A percentile compares a stretch with the other conserved stretches of the same genome.
These are phyloP conservation scores for Irpex sp. DNA, from an alignment of 1,284 basidiomycete species.

Conservation along the genomic window DNA sequence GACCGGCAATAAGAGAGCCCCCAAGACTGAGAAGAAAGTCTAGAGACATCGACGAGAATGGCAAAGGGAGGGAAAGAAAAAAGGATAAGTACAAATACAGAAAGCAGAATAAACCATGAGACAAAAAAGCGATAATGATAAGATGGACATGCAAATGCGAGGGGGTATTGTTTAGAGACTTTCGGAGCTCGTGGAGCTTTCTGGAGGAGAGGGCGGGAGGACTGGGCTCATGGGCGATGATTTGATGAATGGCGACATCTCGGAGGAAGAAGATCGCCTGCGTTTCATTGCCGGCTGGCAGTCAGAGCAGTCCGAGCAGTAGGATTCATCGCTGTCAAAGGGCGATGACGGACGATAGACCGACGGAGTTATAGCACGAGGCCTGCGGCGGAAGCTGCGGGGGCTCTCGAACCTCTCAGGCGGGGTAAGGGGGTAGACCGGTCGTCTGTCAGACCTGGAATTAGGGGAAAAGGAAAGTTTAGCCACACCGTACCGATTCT, in stretches of 20 bases:
- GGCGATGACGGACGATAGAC: constrained; percentile 23
- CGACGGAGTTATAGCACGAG: constrained; percentile 8
- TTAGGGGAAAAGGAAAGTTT: background rate
- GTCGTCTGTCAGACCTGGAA: background rate
- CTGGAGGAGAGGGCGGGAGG: background rate
- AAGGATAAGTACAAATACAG: background rate
- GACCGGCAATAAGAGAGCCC: background rate
- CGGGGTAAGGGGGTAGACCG: background rate
- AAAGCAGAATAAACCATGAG: background rate
- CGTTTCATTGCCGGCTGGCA: constrained; percentile 22
- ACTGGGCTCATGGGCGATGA: constrained; percentile 8
- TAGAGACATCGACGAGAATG: background rate
- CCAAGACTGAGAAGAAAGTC: background rate
- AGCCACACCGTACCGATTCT: background rate
- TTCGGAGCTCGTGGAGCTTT: background rate
- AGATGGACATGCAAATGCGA: background rate
- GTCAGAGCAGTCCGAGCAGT: constrained; percentile 29
- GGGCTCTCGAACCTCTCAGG: background rate
- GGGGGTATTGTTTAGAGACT: background rate
- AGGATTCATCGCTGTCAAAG: constrained; percentile 24
- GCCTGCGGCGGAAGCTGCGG: constrained; percentile 11
- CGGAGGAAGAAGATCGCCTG: constrained; percentile 22
- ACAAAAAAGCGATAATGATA: background rate
- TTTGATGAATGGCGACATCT: constrained; percentile 19
- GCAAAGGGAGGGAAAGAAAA: background rate